Evolutionary conservation across 83 land plant genomes (phyloP), one percentile per base, ranked within the genome.

Genomic region (Picea abies): DNA sequence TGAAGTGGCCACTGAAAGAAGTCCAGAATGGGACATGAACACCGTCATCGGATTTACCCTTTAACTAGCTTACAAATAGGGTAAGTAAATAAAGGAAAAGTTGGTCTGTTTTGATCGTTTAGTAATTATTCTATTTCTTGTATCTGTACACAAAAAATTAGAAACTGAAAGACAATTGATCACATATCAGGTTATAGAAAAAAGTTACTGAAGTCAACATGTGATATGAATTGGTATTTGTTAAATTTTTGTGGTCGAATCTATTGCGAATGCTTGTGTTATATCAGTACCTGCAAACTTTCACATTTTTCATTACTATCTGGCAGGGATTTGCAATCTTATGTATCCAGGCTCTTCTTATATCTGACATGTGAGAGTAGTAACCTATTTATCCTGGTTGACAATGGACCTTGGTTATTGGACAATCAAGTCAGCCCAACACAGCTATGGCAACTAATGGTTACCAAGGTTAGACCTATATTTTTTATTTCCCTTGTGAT

Each of bases 371-470:
- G 84, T 70, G 89, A 89, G 61, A 90, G 87, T 58, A 83, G 87
- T 22, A 92, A 91, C 62, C 32, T 95, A 7, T 93, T 95, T 29
- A 91, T 97, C 77, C 79, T 97, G 82, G 99, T 97, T 69, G 99
- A 97, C 81, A 97, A 97, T 76, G 86, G 85, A 61, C 99, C 99
- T 86, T 97, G 99, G 99, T 83, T 85, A 86, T 84, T 71, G 78
- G 89, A 79, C 58, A 79, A 83, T 20, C 91, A 84, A 39, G 82
- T 85, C 60, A 85, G 88, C 37, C 90, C 96, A 52, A 88, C 96
- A 25, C 95, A 93, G 39, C 78, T 95, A 5, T 97, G 99, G 99
- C 99, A 95, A 83, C 85, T 97, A 79, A 93, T 97, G 99, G 98
- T 97, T 72, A 93, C 95, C 25, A 95, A 93, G 99, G 99, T 97